Evolutionary conservation across 495 filamentous ascomycete genomes (phyloP).

Genomic region (Sphaerosporella brunnea): DNA sequence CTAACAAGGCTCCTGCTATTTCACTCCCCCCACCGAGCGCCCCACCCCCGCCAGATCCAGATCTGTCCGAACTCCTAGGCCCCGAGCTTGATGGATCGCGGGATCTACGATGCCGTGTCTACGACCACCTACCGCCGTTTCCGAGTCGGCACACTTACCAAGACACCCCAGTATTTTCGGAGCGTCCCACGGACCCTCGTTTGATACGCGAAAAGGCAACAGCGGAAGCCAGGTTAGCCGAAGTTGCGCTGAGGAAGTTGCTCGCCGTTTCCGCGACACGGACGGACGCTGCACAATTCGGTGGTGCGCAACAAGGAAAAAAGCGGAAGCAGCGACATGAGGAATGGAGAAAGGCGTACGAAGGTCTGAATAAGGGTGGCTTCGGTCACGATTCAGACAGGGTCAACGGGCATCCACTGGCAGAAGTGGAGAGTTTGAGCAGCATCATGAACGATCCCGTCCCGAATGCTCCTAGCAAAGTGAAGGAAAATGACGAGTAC

Average conservation of each 20-base stretch:
- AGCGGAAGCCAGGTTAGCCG: constrained; percentile 52
- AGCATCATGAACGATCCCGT: constrained; percentile 11
- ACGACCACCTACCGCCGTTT: constrained; percentile 48
- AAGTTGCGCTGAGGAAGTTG: constrained; percentile 53
- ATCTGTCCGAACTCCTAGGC: constrained; percentile 33
- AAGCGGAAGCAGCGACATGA: constrained; percentile 25
- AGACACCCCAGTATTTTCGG: constrained; percentile 45
- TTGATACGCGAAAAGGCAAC: constrained; percentile 56
- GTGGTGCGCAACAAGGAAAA: constrained; percentile 26
- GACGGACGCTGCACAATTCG: constrained; percentile 25
- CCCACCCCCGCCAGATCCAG: constrained; percentile 27
- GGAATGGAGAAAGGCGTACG: constrained; percentile 28
- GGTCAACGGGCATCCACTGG: constrained; percentile 13
- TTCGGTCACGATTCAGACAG: neutral
- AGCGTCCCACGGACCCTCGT: constrained; percentile 49
- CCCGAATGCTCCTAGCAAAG: constrained; percentile 2
- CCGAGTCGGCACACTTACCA: constrained; percentile 60
- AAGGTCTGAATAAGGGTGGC: constrained; percentile 8
- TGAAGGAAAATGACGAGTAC: constrained; percentile 12
- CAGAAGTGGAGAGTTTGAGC: neutral
- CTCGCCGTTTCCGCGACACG: constrained; percentile 31
- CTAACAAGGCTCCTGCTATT: constrained; percentile 22
- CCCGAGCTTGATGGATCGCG: constrained; percentile 34
- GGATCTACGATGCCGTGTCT: constrained; percentile 41
- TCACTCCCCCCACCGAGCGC: constrained; percentile 28